These are phyloP conservation scores for Iris pallida DNA, from an alignment of 116 monocot species.

Conservation along the genomic window DNA sequence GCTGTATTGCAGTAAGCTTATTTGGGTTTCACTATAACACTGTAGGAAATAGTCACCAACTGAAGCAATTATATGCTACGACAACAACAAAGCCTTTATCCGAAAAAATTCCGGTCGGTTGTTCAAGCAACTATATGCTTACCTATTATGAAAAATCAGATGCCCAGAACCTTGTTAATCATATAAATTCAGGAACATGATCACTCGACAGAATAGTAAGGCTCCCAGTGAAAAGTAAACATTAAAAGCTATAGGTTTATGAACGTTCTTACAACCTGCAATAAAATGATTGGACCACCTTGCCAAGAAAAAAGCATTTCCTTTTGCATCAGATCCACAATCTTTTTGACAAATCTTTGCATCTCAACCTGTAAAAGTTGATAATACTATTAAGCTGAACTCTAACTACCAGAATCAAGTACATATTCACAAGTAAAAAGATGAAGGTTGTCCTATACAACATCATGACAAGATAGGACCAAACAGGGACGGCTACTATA, in stretches of 20 bases:
- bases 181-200: not conserved
- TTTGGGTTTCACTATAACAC: too few species aligned
- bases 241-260: not conserved
- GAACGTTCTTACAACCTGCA: constrained; percentile 50
- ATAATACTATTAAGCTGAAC: not conserved
- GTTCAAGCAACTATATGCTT: too few species aligned
- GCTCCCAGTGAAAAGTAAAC: not conserved
- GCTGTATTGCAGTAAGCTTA: too few species aligned
- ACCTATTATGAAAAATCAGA: too few species aligned
- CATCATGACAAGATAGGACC: too few species aligned
- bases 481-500: too few species aligned
- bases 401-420: not conserved
- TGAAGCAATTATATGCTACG: too few species aligned
- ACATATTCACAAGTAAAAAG: not conserved
- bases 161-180: too few species aligned
- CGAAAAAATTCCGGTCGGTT: too few species aligned
- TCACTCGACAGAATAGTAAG: not conserved
- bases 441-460: not conserved
- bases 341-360: constrained; percentile 78
- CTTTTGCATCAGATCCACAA: constrained; percentile 74
- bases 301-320: constrained; percentile 96
- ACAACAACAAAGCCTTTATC: too few species aligned
- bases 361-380: constrained; percentile 66
- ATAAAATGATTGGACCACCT: constrained; percentile 95
- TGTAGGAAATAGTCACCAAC: too few species aligned